Percentiles rank a stretch among this genome's conserved stretches.
Conservation (phyloP, 2,329 filamentous ascomycete genomes). For the Trichophyton rubrum region DNA sequence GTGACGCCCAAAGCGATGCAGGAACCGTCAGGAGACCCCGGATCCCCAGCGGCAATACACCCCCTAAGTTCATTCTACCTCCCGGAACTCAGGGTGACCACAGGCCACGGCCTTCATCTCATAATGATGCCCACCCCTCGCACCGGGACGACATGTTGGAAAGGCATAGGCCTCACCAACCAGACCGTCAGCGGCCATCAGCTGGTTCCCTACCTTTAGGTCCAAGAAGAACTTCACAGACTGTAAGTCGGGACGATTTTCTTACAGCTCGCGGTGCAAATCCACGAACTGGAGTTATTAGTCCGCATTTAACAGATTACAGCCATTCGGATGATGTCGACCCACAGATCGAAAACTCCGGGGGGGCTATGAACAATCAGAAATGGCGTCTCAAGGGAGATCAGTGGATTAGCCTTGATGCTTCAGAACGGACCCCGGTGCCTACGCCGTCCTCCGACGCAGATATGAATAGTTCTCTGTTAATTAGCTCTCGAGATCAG, state of each 20-base stretch:
- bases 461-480: neutral
- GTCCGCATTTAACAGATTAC: constrained; percentile 21
- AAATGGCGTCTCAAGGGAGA: constrained; percentile 27
- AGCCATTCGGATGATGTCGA: constrained; percentile 14
- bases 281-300: constrained; percentile 27
- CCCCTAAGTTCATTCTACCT: neutral
- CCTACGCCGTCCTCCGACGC: constrained; percentile 9
- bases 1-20: constrained; percentile 8
- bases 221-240: constrained; percentile 1
- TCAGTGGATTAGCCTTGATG: constrained; percentile 25
- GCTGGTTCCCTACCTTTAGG: neutral
- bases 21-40: constrained; percentile 12
- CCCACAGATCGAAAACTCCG: constrained; percentile 11
- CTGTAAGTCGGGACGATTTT: constrained; percentile 23
- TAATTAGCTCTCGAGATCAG: neutral
- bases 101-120: neutral
- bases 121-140: neutral
- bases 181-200: neutral
- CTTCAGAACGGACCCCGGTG: constrained; percentile 16
- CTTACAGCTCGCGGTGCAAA: constrained; percentile 24
- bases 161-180: neutral
- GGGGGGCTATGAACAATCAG: constrained; percentile 11
- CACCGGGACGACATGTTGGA: no score
- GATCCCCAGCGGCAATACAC: neutral
- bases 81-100: neutral